Evolutionary conservation across 2,329 filamentous ascomycete species (phyloP), one percentile per base, ranked within the genome.

Genomic region (Fusarium albosuccineum): DNA sequence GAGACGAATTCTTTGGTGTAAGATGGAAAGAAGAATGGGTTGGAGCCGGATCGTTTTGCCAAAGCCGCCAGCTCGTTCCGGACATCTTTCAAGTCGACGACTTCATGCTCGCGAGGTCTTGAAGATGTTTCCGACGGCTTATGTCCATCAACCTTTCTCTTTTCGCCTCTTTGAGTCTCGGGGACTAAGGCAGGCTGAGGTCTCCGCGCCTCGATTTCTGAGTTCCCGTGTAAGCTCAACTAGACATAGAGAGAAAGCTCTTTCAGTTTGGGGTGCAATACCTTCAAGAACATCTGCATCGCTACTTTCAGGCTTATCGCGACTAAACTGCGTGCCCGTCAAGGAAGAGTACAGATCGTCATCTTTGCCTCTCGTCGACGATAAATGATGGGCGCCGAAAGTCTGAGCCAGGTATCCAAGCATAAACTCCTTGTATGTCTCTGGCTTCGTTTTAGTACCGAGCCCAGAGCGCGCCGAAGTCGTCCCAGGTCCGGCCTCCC

Each of bases 1-100:
- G 57, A 44, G 16, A 60, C 11, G 22, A 60, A 60, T 11, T 33
- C 16, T 13, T 48, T 17, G 10, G 41, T 60, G n/a, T 33, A 50
- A 9, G 17, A 41, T 5, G 36, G 34, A n/a, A 56, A 44, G 42
- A 60, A 42, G 27, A 30, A 30, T 33, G n/a, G 9, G 33, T 33
- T 41, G 29, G 13, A 26, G 9, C 17, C n/a, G 6, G 29, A 22
- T 22, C 27, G 16, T n/a, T 30, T 50, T 3, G 34, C 33, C 2
- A 39, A 17, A 11, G 14, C 17, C 6, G 33, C 36, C 34, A 50
- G 22, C 7, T 50, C 33, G 9, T 50, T 50, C 22, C 48, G 37
- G 17, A 39, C 48, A 29, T 29, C 34, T 27, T 9, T 37, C 4
- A 50, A 17, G 4, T 50, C 17, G 14, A 50, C 9, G 3, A 2